Evolutionary conservation across 208 protist species (phyloP).

Genomic region (Phytomonas sp.): DNA sequence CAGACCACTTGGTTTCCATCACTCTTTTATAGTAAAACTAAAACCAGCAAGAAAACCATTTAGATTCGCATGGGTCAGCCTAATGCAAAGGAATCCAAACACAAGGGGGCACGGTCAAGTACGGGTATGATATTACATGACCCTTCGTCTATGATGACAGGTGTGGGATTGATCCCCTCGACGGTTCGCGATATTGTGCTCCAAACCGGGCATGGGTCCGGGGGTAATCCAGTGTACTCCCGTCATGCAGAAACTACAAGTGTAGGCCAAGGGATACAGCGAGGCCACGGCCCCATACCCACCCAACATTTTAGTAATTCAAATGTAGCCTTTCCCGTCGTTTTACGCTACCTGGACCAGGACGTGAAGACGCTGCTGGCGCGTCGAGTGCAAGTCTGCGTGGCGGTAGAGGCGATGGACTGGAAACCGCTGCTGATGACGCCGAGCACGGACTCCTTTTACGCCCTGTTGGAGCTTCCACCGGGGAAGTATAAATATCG

Average conservation of each 20-base stretch:
- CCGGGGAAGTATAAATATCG: constrained; percentile 74
- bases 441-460: constrained; percentile 77
- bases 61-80: constrained; percentile 46
- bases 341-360: constrained; percentile 69
- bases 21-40: no score
- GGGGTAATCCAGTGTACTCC: constrained; percentile 2
- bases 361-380: constrained; percentile 41
- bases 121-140: neutral
- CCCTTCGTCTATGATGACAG: constrained; percentile 12
- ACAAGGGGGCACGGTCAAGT: no score
- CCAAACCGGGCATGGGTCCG: no score
- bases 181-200: no score
- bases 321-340: constrained; percentile 56
- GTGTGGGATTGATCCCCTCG: neutral
- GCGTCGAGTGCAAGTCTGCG: constrained; percentile 31
- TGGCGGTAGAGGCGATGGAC: constrained; percentile 53
- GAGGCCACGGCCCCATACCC: no score
- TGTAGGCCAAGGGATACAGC: constrained; percentile 12
- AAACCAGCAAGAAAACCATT: neutral
- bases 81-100: constrained; percentile 50
- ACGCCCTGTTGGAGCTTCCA: constrained; percentile 71
- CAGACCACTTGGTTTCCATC: no score
- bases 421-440: constrained; percentile 78
- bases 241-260: constrained; percentile 9
- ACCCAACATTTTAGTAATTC: no score